A percentile compares a stretch with the other conserved stretches of the same genome.
Conservation (phyloP, 805 yeast species). For the Babjeviella inositovora region DNA sequence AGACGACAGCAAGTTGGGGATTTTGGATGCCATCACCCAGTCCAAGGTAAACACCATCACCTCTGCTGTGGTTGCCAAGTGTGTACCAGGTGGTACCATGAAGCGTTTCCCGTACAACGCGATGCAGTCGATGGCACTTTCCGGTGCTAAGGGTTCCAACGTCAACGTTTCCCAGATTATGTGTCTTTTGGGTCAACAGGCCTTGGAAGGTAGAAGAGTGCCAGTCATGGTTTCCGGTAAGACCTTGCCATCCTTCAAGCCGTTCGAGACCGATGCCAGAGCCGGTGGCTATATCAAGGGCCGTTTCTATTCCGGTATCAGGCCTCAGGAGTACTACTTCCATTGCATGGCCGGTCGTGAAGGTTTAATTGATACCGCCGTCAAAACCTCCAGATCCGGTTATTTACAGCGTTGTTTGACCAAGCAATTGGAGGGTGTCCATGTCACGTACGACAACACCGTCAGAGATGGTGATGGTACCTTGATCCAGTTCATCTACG, state of each 20-base stretch:
- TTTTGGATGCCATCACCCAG: slow-evolving; percentile 90
- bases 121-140: slow-evolving; percentile 98
- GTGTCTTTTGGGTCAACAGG: slow-evolving; percentile 98
- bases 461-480: slow-evolving; percentile 95
- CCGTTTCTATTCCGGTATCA: slow-evolving; percentile 93
- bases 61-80: slow-evolving; percentile 82
- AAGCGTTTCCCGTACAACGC: slow-evolving; percentile 90
- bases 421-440: slow-evolving; percentile 95
- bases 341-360: slow-evolving; percentile 99
- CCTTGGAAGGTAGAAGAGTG: slow-evolving; percentile 97
- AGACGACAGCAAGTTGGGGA: slow-evolving; percentile 83
- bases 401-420: slow-evolving; percentile 97
- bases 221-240: slow-evolving; percentile 99
- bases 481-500: slow-evolving; percentile 86
- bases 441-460: slow-evolving; percentile 83
- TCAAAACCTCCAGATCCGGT: slow-evolving; percentile 95
- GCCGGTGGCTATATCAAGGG: slow-evolving; percentile 98
- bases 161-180: slow-evolving; percentile 98
- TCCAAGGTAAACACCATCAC: slow-evolving; percentile 85
- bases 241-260: slow-evolving; percentile 90
- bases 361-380: slow-evolving; percentile 99
- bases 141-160: slow-evolving; percentile 98
- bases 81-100: slow-evolving; percentile 95
- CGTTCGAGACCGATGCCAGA: slow-evolving; percentile 91
- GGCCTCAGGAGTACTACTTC: slow-evolving; percentile 98